A percentile compares a stretch with the other conserved stretches of the same genome.
phyloP scores from a whole-genome alignment of 2,329 filamentous ascomycete species.

The Alternaria sp. region DNA sequence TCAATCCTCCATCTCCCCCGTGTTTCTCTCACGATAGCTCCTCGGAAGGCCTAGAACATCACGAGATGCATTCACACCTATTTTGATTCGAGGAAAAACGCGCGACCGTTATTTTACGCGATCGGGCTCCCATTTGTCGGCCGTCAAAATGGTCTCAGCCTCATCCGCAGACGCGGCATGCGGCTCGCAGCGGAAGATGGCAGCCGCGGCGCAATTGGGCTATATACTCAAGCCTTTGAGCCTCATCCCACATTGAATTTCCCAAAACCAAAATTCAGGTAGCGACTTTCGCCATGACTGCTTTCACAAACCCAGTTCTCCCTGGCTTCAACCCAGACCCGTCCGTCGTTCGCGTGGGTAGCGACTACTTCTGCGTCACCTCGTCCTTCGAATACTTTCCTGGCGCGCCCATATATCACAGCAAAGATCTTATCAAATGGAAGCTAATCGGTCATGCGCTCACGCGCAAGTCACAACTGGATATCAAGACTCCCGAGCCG shows the following conservation, averaged over 20 bases:
- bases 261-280: background rate
- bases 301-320: conserved; percentile 10
- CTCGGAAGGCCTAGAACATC: background rate
- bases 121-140: background rate
- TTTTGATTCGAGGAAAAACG: conserved; percentile 9
- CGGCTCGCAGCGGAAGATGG: background rate
- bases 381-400: conserved; percentile 62
- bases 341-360: conserved; percentile 51
- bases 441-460: conserved; percentile 51
- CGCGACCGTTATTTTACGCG: background rate
- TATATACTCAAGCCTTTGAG: background rate
- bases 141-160: background rate
- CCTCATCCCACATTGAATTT: background rate
- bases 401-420: conserved; percentile 59
- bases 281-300: background rate
- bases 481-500: conserved; percentile 33
- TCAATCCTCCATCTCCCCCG: conserved; percentile 1
- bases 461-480: conserved; percentile 47
- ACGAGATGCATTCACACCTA: background rate
- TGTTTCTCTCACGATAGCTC: background rate
- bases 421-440: conserved; percentile 59
- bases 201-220: background rate
- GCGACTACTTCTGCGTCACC: conserved; percentile 55
- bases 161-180: background rate
- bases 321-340: conserved; percentile 59